Evolutionary conservation across 768 basidiomycete genomes (phyloP).

Genomic region (Collybia nuda): DNA sequence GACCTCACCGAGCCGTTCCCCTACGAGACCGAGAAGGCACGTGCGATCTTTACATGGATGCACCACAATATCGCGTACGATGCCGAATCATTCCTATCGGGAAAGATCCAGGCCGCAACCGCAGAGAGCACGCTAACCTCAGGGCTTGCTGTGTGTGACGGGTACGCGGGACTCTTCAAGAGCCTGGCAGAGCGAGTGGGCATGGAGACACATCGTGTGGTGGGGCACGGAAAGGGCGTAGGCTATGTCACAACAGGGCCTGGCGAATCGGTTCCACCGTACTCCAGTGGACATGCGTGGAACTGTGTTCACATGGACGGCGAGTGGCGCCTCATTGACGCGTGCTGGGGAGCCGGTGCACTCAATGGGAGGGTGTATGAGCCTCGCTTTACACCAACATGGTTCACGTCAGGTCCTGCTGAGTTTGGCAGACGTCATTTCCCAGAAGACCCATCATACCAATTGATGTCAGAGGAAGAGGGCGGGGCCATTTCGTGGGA

Average conservation of each 20-base stretch:
- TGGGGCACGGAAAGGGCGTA: constrained; percentile 47
- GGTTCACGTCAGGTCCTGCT: constrained; percentile 40
- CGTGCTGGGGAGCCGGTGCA: constrained; percentile 50
- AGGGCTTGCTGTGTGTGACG: constrained; percentile 50
- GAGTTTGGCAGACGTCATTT: constrained; percentile 46
- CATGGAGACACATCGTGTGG: constrained; percentile 38
- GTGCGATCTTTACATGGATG: constrained; percentile 48
- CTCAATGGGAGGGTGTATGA: constrained; percentile 32
- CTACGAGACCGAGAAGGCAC: constrained; percentile 42
- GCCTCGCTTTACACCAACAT: constrained; percentile 34
- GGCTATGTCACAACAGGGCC: constrained; percentile 34
- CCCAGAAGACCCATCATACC: constrained; percentile 42
- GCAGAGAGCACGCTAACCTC: constrained; percentile 37
- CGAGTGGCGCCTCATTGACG: constrained; percentile 46
- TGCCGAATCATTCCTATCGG: constrained; percentile 40
- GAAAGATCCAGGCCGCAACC: constrained; percentile 33
- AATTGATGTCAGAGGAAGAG: constrained; percentile 36
- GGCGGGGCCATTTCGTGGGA: constrained; percentile 41
- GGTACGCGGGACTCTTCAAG: constrained; percentile 45
- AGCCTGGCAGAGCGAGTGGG: constrained; percentile 37
- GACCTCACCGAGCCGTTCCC: constrained; percentile 40
- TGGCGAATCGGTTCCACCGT: constrained; percentile 32
- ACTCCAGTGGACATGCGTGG: constrained; percentile 46
- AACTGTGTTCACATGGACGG: constrained; percentile 43
- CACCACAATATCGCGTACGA: constrained; percentile 49